phyloP scores from a whole-genome alignment of 2,329 filamentous ascomycete genomes.

The Lasiodiplodia citricola region DNA sequence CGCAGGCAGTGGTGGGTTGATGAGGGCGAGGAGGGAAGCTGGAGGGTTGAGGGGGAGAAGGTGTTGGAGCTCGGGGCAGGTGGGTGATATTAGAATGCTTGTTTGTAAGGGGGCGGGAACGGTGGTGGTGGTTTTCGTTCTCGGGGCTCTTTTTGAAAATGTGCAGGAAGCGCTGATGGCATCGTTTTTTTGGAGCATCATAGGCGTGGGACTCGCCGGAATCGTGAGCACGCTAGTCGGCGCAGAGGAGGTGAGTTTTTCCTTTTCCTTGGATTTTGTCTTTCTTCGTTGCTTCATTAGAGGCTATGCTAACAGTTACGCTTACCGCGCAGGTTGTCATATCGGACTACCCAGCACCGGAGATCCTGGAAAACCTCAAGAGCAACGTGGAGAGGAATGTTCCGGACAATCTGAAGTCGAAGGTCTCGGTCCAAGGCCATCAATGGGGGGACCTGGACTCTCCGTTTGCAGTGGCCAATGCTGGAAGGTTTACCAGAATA shows the following conservation, averaged over 20 bases:
- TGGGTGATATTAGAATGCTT: slow-evolving; percentile 47
- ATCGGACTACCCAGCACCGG: slow-evolving; percentile 70
- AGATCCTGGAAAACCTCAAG: slow-evolving; percentile 64
- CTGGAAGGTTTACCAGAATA: slow-evolving; percentile 62
- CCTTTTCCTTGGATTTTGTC: not conserved
- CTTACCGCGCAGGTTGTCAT: slow-evolving; percentile 55
- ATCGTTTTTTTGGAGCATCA: not conserved
- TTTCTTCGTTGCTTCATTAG: not conserved
- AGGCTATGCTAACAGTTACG: slow-evolving; percentile 42
- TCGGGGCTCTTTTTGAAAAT: slow-evolving; percentile 20
- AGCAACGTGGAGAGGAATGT: slow-evolving; percentile 64
- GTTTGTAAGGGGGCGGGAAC: slow-evolving; percentile 31
- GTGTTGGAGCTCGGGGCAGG: slow-evolving; percentile 73
- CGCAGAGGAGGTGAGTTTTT: slow-evolving; percentile 46
- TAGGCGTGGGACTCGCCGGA: slow-evolving; percentile 54
- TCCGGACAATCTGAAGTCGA: slow-evolving; percentile 39
- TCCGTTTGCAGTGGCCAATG: slow-evolving; percentile 45
- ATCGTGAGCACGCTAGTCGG: slow-evolving; percentile 53
- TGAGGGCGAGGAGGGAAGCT: slow-evolving; percentile 40
- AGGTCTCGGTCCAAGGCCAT: slow-evolving; percentile 63
- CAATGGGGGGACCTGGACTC: slow-evolving; percentile 64
- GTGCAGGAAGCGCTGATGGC: slow-evolving; percentile 29
- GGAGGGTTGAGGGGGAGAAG: slow-evolving; percentile 56
- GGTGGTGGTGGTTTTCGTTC: slow-evolving; percentile 47
- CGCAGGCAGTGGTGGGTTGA: slow-evolving; percentile 40